Evolutionary conservation across 1,284 basidiomycete genomes (phyloP).

Genomic region (Heimioporus punctisporus): DNA sequence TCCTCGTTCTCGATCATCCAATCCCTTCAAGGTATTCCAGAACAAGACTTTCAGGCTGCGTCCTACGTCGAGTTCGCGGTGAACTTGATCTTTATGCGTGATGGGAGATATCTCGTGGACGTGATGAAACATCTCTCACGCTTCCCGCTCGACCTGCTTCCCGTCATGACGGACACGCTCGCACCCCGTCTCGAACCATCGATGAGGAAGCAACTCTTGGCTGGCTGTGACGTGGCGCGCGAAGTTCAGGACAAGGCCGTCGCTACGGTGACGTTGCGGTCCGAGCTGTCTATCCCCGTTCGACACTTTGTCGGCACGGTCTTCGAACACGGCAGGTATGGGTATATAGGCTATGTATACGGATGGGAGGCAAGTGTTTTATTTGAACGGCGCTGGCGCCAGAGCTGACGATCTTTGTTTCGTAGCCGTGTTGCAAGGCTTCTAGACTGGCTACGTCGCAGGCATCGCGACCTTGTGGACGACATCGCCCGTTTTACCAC

Average conservation of each 20-base stretch:
- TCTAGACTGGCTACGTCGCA: slow-evolving; percentile 47
- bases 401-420: slow-evolving; percentile 1
- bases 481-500: slow-evolving; percentile 56
- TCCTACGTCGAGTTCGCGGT: slow-evolving; percentile 33
- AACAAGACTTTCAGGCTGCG: slow-evolving; percentile 32
- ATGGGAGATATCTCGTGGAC: slow-evolving; percentile 4
- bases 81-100: slow-evolving; percentile 32
- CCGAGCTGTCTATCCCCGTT: slow-evolving; percentile 24
- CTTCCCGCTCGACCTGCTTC: slow-evolving; percentile 33
- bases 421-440: slow-evolving; percentile 44
- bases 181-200: slow-evolving; percentile 24
- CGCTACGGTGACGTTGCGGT: slow-evolving; percentile 28
- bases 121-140: slow-evolving; percentile 18
- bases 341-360: slow-evolving; percentile 50
- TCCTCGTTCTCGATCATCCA: slow-evolving; percentile 29
- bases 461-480: slow-evolving; percentile 40
- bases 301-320: slow-evolving; percentile 54
- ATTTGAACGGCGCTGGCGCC: neutral
- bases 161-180: slow-evolving; percentile 31
- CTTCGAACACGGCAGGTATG: slow-evolving; percentile 45
- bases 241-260: slow-evolving; percentile 36
- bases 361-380: slow-evolving; percentile 53
- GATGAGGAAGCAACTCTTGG: slow-evolving; percentile 21
- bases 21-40: slow-evolving; percentile 17
- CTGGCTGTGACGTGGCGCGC: slow-evolving; percentile 28